A percentile compares a stretch with the other conserved stretches of the same genome.
phyloP scores from a whole-genome alignment of 495 filamentous ascomycete species.

The Staphylotrichum tortipilum region DNA sequence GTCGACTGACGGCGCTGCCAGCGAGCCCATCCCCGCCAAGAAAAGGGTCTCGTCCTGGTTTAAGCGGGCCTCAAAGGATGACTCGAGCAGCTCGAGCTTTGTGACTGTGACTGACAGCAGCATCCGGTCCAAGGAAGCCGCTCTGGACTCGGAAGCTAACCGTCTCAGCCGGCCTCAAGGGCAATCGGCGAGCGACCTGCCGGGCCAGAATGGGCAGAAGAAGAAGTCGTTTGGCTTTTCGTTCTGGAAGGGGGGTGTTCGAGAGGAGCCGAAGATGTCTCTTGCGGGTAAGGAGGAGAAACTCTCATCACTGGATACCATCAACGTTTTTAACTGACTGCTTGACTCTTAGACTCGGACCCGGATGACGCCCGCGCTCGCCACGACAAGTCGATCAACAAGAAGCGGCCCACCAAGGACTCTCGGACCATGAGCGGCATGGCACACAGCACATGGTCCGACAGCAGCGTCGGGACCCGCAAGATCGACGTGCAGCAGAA shows the following conservation, averaged over 20 bases:
- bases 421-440: conserved; percentile 4
- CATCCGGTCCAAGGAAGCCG: not conserved
- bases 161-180: conserved; percentile 3
- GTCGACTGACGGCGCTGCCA: not conserved
- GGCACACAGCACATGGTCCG: conserved; percentile 13
- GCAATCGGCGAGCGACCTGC: not conserved
- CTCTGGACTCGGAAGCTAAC: not conserved
- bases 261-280: conserved; percentile 29
- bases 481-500: conserved; percentile 57
- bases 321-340: no score
- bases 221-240: conserved; percentile 41
- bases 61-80: conserved; percentile 44
- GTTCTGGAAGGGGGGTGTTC: conserved; percentile 40
- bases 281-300: conserved; percentile 25
- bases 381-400: conserved; percentile 9
- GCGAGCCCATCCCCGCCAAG: conserved; percentile 17
- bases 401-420: not conserved
- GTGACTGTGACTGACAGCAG: conserved; percentile 12
- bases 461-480: conserved; percentile 22
- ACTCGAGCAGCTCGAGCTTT: conserved; percentile 14
- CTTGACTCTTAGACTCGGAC: conserved; percentile 1
- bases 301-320: not conserved
- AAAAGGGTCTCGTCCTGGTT: conserved; percentile 63
- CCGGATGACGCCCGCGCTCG: conserved; percentile 5
- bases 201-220: conserved; percentile 14